Percentiles rank a stretch among this genome's conserved stretches.
phyloP scores from a whole-genome alignment of 1,139 yeast species.

The Yamadazyma buinensis region DNA sequence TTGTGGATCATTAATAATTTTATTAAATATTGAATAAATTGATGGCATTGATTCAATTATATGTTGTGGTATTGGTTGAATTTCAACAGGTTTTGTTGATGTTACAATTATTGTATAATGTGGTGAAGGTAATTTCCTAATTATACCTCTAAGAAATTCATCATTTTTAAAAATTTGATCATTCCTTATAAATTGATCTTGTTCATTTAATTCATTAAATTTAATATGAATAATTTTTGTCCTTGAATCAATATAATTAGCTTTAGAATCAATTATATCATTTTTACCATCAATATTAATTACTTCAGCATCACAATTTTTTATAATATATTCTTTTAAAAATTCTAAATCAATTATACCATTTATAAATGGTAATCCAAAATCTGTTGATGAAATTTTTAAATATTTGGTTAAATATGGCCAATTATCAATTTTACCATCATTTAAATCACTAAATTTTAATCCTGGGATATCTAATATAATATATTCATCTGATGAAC shows the following conservation, averaged over 20 bases:
- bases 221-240: constrained; percentile 57
- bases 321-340: constrained; percentile 38
- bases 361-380: constrained; percentile 55
- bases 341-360: constrained; percentile 44
- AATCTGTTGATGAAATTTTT: constrained; percentile 58
- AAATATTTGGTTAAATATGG: constrained; percentile 52
- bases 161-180: constrained; percentile 41
- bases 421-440: constrained; percentile 40
- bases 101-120: constrained; percentile 54
- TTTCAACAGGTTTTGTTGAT: constrained; percentile 16
- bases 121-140: constrained; percentile 69
- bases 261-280: constrained; percentile 31
- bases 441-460: constrained; percentile 50
- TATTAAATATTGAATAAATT: constrained; percentile 41
- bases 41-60: constrained; percentile 28
- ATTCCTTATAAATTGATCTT: constrained; percentile 18
- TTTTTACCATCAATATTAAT: constrained; percentile 34
- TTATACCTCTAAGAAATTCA: constrained; percentile 43
- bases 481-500: constrained; percentile 69
- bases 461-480: constrained; percentile 72
- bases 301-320: constrained; percentile 47
- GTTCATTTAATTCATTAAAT: constrained; percentile 46
- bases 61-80: constrained; percentile 30
- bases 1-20: constrained; percentile 41
- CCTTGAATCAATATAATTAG: constrained; percentile 50